Percentiles rank a stretch among this genome's conserved stretches.
These are phyloP conservation scores for Trichoderma pleuroti DNA, from an alignment of 2,329 filamentous ascomycete species.

Conservation along the genomic window DNA sequence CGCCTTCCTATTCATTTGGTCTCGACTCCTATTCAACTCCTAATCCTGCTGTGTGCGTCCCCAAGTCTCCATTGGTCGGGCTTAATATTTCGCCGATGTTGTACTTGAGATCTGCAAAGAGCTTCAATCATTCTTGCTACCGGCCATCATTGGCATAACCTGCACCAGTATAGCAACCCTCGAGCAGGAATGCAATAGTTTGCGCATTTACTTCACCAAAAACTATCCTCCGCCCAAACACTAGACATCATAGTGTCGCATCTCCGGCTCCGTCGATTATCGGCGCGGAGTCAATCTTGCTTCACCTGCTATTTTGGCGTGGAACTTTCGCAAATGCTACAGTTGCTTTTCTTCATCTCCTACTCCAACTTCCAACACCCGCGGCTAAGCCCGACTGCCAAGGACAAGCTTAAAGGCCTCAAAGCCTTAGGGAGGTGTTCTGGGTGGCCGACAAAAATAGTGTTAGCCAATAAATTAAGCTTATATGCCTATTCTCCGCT, in stretches of 20 bases:
- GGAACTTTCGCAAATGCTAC: conserved; percentile 9
- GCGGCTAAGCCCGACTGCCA: neutral
- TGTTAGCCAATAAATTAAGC: conserved; percentile 14
- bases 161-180: no score
- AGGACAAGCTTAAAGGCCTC: neutral
- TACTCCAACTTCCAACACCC: neutral
- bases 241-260: neutral
- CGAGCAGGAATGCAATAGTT: neutral
- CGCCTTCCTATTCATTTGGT: neutral
- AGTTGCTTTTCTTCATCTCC: neutral
- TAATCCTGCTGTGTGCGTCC: neutral
- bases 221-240: neutral
- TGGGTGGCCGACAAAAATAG: neutral
- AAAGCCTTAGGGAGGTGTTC: neutral
- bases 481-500: conserved; percentile 5
- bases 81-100: neutral
- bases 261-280: neutral
- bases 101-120: neutral
- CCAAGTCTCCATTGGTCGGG: neutral
- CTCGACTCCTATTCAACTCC: neutral
- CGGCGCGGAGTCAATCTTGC: neutral
- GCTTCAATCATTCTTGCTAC: neutral
- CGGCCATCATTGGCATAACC: neutral
- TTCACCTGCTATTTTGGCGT: conserved; percentile 5
- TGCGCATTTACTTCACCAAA: neutral